These are phyloP conservation scores for Schizothecium vesticola DNA, from an alignment of 495 filamentous ascomycete genomes.

Conservation along the genomic window DNA sequence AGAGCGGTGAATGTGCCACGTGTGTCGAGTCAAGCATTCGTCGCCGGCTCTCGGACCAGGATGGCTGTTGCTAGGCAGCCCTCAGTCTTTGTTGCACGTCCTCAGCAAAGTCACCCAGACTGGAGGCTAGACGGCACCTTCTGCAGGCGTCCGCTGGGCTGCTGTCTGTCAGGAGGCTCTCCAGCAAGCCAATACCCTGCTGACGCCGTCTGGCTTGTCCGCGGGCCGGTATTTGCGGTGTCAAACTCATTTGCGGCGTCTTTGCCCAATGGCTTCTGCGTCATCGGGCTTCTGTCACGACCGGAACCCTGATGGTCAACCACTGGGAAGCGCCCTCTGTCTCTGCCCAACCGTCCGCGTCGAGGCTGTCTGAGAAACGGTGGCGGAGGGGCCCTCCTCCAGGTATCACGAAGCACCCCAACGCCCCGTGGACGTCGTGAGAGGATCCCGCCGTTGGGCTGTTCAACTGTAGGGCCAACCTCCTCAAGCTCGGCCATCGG, in stretches of 20 bases:
- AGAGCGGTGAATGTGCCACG: conserved; percentile 30
- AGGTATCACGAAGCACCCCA: background rate
- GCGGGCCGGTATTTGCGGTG: conserved; percentile 41
- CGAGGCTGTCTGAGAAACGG: background rate
- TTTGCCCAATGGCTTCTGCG: conserved; percentile 35
- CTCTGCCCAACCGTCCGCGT: background rate
- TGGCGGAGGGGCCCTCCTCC: background rate
- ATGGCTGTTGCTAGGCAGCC: conserved; percentile 30
- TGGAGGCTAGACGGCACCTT: conserved; percentile 41
- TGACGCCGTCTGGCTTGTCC: conserved; percentile 27
- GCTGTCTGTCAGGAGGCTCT: conserved; percentile 39
- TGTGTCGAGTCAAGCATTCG: conserved; percentile 47
- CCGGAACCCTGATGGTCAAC: conserved; percentile 35
- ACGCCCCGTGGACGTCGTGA: background rate
- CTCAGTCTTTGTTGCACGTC: conserved; percentile 42
- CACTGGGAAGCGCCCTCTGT: conserved; percentile 43
- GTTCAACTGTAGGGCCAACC: background rate
- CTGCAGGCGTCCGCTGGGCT: conserved; percentile 47
- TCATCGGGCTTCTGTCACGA: conserved; percentile 33
- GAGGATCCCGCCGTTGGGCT: background rate
- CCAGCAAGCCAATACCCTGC: conserved; percentile 43
- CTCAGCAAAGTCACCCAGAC: conserved; percentile 28
- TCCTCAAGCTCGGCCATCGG: background rate
- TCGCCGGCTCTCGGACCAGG: conserved; percentile 20
- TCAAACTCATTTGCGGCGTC: conserved; percentile 45